Evolutionary conservation across 495 filamentous ascomycete genomes (phyloP).

Genomic region (Penicillium cinerascens): DNA sequence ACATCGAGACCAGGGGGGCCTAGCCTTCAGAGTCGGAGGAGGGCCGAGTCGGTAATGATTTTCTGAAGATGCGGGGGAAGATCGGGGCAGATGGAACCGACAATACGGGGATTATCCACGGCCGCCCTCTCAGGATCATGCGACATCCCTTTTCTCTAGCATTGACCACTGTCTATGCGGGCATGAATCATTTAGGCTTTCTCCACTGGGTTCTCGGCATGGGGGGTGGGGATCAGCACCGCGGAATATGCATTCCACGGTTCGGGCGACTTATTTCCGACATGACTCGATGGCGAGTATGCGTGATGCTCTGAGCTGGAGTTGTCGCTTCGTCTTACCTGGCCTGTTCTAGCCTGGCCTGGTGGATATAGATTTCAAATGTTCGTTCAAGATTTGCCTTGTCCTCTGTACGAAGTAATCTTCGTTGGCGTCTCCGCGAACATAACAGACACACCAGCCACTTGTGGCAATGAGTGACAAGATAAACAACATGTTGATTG

Average conservation of each 20-base stretch:
- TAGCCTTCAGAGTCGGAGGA: constrained; percentile 26
- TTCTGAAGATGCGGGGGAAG: constrained; percentile 18
- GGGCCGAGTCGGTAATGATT: constrained; percentile 23
- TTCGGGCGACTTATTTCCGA: neutral
- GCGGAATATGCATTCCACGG: neutral
- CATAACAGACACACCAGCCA: neutral
- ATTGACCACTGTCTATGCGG: neutral
- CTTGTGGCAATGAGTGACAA: neutral
- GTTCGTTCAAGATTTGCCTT: neutral
- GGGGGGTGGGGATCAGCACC: constrained; percentile 12
- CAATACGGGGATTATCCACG: neutral
- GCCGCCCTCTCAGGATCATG: neutral
- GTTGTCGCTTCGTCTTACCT: neutral
- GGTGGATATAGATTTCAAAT: neutral
- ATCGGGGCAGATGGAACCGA: neutral
- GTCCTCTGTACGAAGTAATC: too few relatives aligned
- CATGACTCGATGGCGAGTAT: neutral
- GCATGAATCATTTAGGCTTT: neutral
- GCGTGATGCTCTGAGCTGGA: neutral
- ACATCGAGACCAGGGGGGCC: neutral
- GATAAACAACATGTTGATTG: too few relatives aligned
- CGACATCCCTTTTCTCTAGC: neutral
- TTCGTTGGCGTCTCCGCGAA: neutral
- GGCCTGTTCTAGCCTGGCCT: too few relatives aligned
- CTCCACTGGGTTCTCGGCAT: neutral